Evolutionary conservation across 2,329 filamentous ascomycete species (phyloP), one percentile per base, ranked within the genome.

Genomic region (Hypoxylon sp.): DNA sequence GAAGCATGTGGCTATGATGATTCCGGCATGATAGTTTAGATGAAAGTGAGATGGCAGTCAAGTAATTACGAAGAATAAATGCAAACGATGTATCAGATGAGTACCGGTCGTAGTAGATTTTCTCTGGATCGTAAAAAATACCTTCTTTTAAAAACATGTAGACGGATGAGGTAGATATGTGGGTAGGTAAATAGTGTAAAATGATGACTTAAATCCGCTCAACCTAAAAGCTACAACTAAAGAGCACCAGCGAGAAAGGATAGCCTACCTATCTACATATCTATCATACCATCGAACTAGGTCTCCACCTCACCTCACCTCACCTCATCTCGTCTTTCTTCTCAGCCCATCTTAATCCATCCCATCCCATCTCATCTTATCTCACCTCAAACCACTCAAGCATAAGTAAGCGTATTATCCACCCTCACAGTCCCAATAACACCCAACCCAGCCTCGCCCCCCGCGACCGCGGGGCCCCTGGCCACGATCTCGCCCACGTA

Each of bases 391-490:
- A 31, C 33, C 9, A 24, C 17, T 52, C 70, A 77, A 44, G 79
- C 79, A 73, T 87, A 88, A 35, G 90, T 86, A 74, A 97, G 78
- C 1, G 92, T 94, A 77, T 92, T 89, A 78, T 97, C 93, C 48
- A 90, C 85, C 52, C 88, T 84, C 73, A 96, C 89, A 62, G 81
- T 88, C 39, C 88, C 93, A 53, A 86, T 80, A 10, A 91, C 84
- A 3, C 91, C 89, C 29, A 95, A 79, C 5, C 84, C 84, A 0
- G 87, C 87, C 79, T 92, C 88, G 5, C 75, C 76, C 4, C 90
- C 91, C 57, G 89, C 88, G 13, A 97, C 93, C 48, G 89, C 89
- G 11, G 93, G 92, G 0, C 94, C 94, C 35, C 85, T 85, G 3
- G 91, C 91, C 39, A 90, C 82, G 73, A 97, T 89, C 88, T 91